Evolutionary conservation across 306 rosid genomes (phyloP), one percentile per base, ranked within the genome.

Genomic region (Cicer chorassanicum): DNA sequence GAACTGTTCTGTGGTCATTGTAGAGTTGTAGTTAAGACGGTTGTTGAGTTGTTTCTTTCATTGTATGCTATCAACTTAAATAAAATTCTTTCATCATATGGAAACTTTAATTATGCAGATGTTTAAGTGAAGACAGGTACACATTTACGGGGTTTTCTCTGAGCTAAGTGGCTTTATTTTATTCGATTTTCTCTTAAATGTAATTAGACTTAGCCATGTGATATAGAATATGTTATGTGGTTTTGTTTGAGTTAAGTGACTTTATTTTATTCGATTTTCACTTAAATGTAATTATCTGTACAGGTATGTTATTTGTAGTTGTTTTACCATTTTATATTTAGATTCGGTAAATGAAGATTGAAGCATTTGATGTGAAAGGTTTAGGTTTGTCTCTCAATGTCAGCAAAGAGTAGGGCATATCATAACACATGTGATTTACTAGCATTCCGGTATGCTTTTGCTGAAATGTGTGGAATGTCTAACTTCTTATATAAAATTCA

Each of bases 1-100:
- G 86, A 88, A 80, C 43, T 74, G 88, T 88, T 91, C 24, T 94
- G 90, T 91, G 98, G 98, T 62, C 77, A 56, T 14, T 72, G 75
- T 66, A 38, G 75, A 65, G 49, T 19, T 65, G 19, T 41, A 74
- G 72, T 74, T 69, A 80, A 67, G 81, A 82, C n/a, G 89, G 88
- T 88, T 75, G 93, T 64, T 83, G 57, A 57, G 15, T 55, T 77
- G 76, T 60, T 62, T 73, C 69, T 80, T 87, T 83, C 81, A 63
- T 76, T 72, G 46, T 0, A 44, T 16, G 43, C 50, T 46, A 59
- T 70, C 21, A 43, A 48, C 85, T 50, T 63, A 41, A 72, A 73
- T 76, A 51, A 68, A 66, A 81, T 84, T 66, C 70, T 56, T 12
- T 13, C 70, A 60, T 39, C 41, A 79, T 60, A 6, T 3, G 6